Evolutionary conservation across 768 basidiomycete species (phyloP).

Genomic region (Hirschioporus abietinus): DNA sequence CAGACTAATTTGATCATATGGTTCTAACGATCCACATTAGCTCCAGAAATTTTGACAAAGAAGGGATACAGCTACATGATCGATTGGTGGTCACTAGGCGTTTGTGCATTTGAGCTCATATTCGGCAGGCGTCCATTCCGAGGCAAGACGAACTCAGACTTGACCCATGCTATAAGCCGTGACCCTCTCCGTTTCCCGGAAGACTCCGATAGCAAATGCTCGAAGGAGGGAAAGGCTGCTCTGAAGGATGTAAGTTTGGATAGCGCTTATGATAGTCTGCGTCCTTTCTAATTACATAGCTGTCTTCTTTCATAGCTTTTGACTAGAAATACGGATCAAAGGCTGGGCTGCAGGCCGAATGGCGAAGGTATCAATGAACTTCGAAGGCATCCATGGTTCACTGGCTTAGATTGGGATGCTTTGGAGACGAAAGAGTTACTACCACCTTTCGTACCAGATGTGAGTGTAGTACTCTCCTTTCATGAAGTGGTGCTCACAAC

Average conservation of each 20-base stretch:
- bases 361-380: slow-evolving; percentile 80
- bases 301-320: slow-evolving; percentile 51
- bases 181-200: slow-evolving; percentile 89
- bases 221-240: slow-evolving; percentile 69
- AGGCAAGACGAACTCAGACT: slow-evolving; percentile 86
- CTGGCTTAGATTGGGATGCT: slow-evolving; percentile 37
- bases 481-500: neutral
- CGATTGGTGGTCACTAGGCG: slow-evolving; percentile 97
- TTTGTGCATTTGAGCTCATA: slow-evolving; percentile 87
- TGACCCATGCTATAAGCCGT: slow-evolving; percentile 89
- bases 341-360: slow-evolving; percentile 77
- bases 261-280: neutral
- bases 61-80: slow-evolving; percentile 92
- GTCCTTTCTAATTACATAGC: slow-evolving; percentile 6
- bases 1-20: neutral
- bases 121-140: slow-evolving; percentile 91
- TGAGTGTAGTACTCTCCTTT: slow-evolving; percentile 21
- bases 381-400: slow-evolving; percentile 45
- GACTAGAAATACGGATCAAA: slow-evolving; percentile 75
- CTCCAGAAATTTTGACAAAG: slow-evolving; percentile 74
- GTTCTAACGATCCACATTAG: slow-evolving; percentile 17
- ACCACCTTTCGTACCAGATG: slow-evolving; percentile 45
- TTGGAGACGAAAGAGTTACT: slow-evolving; percentile 35
- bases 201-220: slow-evolving; percentile 76
- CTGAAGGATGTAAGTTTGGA: slow-evolving; percentile 61